Percentiles rank a stretch among this genome's conserved stretches.
These are phyloP conservation scores for Solanum hybrid DNA, from an alignment of 305 asterid genomes.

Conservation along the genomic window DNA sequence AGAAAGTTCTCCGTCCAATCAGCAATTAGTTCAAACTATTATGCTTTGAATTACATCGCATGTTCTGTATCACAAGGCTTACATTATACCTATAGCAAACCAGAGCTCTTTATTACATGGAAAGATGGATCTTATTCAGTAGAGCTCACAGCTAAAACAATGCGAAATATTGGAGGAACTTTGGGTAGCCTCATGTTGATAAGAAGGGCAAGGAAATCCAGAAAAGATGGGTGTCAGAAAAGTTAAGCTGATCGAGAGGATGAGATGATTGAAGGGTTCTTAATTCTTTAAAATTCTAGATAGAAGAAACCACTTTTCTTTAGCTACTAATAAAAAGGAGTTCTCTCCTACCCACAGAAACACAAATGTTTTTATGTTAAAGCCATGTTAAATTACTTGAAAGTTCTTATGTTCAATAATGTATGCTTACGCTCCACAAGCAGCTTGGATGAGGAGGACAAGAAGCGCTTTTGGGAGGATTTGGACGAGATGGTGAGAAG, in stretches of 20 bases:
- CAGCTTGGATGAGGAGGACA: background rate
- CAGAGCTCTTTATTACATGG: background rate
- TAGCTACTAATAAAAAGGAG: background rate
- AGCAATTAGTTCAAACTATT: background rate
- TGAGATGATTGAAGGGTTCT: background rate
- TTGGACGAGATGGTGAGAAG: background rate
- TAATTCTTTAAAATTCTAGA: background rate
- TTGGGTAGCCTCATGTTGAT: background rate
- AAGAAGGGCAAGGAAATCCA: background rate
- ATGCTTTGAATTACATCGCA: background rate
- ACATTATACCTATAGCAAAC: background rate
- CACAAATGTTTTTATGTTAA: background rate
- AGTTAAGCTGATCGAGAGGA: background rate
- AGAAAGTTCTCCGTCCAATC: background rate
- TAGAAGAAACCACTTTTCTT: background rate
- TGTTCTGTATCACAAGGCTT: background rate
- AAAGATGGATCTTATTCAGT: background rate
- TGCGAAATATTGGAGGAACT: background rate
- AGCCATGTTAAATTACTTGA: background rate
- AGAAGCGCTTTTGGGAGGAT: background rate
- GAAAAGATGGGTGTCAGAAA: background rate
- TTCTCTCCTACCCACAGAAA: background rate
- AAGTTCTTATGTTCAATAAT: background rate
- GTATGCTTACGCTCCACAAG: background rate
- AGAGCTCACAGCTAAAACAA: background rate